These are phyloP conservation scores for sunflower (Helianthus annuus) DNA, from an alignment of 129 eudicot species.

Conservation along the genomic window DNA sequence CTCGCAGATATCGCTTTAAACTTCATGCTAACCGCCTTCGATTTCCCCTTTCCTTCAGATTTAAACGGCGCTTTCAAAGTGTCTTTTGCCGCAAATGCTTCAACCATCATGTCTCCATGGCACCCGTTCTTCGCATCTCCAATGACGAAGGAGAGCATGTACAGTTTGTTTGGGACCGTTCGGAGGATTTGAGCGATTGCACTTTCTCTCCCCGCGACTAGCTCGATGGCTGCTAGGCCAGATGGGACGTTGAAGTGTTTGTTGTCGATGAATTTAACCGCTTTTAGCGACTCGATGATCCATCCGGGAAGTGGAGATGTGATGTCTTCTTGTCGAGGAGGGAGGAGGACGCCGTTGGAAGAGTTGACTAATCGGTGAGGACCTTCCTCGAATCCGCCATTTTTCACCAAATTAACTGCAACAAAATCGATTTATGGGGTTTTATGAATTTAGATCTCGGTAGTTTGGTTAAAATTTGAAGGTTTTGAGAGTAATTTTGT, in stretches of 20 bases:
- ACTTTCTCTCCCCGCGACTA: slow-evolving; percentile 92
- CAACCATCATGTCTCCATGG: slow-evolving; percentile 92
- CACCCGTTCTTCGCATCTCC: slow-evolving; percentile 82
- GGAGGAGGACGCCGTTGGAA: slow-evolving; percentile 75
- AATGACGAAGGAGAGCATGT: slow-evolving; percentile 55
- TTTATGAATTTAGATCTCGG: background rate
- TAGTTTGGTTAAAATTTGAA: too few species aligned
- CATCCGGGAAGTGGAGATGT: slow-evolving; percentile 90
- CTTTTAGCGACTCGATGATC: slow-evolving; percentile 89
- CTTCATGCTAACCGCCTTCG: slow-evolving; percentile 26
- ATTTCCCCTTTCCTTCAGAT: slow-evolving; percentile 74
- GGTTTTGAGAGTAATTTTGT: background rate
- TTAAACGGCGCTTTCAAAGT: slow-evolving; percentile 66
- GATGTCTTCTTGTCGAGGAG: slow-evolving; percentile 70
- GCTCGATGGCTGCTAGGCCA: slow-evolving; percentile 64
- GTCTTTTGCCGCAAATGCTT: slow-evolving; percentile 68
- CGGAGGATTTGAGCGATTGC: slow-evolving; percentile 75
- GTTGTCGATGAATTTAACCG: slow-evolving; percentile 71
- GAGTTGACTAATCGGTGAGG: slow-evolving; percentile 66
- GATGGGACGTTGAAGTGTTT: slow-evolving; percentile 70
- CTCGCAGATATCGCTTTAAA: slow-evolving; percentile 42
- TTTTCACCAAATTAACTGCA: slow-evolving; percentile 69
- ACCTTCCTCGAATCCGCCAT: slow-evolving; percentile 83
- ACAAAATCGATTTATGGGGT: background rate
- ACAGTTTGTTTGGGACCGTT: slow-evolving; percentile 55